phyloP scores from a whole-genome alignment of 176 grass and related monocot species.

The Cenchrus fungigraminus region DNA sequence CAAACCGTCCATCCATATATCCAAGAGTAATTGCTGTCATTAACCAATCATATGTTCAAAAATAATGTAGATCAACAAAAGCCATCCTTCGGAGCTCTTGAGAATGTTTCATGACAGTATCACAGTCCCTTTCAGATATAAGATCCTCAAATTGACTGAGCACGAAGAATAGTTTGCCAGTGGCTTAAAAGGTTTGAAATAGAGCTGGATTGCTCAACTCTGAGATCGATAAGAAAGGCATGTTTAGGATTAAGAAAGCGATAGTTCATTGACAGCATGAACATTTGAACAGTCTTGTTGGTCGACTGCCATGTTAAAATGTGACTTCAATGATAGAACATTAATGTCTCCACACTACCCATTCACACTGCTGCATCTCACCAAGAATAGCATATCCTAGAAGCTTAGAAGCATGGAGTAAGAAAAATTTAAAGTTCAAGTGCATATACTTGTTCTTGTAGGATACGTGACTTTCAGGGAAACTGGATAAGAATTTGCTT shows the following conservation, averaged over 20 bases:
- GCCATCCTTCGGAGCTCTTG: slow-evolving; percentile 80
- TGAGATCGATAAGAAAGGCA: slow-evolving; percentile 62
- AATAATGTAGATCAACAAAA: slow-evolving; percentile 94
- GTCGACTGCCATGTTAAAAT: not conserved
- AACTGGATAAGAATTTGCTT: slow-evolving; percentile 99
- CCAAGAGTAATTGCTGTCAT: slow-evolving; percentile 95
- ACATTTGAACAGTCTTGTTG: not conserved
- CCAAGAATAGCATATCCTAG: slow-evolving; percentile 14
- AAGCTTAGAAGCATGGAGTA: slow-evolving; percentile 27
- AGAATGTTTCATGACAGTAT: slow-evolving; percentile 66
- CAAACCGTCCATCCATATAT: slow-evolving; percentile 88
- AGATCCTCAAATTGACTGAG: slow-evolving; percentile 81
- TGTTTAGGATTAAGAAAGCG: slow-evolving; percentile 14
- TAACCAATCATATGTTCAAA: slow-evolving; percentile 98
- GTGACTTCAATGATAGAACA: slow-evolving; percentile 9
- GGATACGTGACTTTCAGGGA: slow-evolving; percentile 86
- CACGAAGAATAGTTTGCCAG: slow-evolving; percentile 68
- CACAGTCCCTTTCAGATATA: slow-evolving; percentile 70
- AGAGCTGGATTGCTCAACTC: slow-evolving; percentile 79
- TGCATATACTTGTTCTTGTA: slow-evolving; percentile 19
- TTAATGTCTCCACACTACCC: slow-evolving; percentile 15
- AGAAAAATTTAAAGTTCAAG: slow-evolving; percentile 22
- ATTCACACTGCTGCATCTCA: slow-evolving; percentile 2
- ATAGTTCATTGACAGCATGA: slow-evolving; percentile 14
- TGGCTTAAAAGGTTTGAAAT: slow-evolving; percentile 91